Evolutionary conservation across 164 flowering plant species (phyloP).

Genomic region (Umbellularia californica): DNA sequence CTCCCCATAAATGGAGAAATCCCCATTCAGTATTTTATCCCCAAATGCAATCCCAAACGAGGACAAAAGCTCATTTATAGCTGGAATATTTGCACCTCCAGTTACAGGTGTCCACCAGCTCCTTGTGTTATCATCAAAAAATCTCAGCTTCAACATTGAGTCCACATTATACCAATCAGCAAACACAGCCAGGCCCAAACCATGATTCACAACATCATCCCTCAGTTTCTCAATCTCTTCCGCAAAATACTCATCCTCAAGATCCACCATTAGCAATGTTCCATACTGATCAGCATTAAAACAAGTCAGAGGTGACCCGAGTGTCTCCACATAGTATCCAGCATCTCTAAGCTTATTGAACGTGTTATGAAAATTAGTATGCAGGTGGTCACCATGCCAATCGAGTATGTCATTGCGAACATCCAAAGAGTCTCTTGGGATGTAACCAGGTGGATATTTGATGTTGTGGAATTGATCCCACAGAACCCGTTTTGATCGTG

Average conservation of each 20-base stretch:
- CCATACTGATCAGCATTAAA: constrained; percentile 98
- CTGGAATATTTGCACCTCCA: constrained; percentile 97
- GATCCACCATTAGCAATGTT: constrained; percentile 92
- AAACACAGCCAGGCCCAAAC: constrained; percentile 86
- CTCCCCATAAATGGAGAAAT: constrained; percentile 81
- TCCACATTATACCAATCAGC: constrained; percentile 99
- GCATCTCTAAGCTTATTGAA: constrained; percentile 92
- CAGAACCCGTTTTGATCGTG: constrained; percentile 67
- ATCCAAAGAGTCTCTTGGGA: constrained; percentile 97
- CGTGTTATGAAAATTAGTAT: constrained; percentile 91
- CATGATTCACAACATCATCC: constrained; percentile 71
- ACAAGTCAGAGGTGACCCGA: constrained; percentile 98
- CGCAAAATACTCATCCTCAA: constrained; percentile 85
- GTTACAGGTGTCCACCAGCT: constrained; percentile 99
- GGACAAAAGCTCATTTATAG: constrained; percentile 89
- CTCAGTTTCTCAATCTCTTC: constrained; percentile 88
- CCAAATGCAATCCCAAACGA: constrained; percentile 98
- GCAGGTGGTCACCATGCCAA: constrained; percentile 99
- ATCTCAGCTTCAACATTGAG: constrained; percentile 96
- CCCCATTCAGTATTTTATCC: constrained; percentile 92
- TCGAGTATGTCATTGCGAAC: constrained; percentile 98
- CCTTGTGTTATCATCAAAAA: constrained; percentile 95
- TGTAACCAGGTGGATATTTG: constrained; percentile 97
- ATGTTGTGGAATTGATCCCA: constrained; percentile 99
- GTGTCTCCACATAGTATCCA: constrained; percentile 87